A percentile compares a stretch with the other conserved stretches of the same genome.
Conservation (phyloP, 1,139 yeast genomes). For the Nakaseomyces bracarensis region DNA sequence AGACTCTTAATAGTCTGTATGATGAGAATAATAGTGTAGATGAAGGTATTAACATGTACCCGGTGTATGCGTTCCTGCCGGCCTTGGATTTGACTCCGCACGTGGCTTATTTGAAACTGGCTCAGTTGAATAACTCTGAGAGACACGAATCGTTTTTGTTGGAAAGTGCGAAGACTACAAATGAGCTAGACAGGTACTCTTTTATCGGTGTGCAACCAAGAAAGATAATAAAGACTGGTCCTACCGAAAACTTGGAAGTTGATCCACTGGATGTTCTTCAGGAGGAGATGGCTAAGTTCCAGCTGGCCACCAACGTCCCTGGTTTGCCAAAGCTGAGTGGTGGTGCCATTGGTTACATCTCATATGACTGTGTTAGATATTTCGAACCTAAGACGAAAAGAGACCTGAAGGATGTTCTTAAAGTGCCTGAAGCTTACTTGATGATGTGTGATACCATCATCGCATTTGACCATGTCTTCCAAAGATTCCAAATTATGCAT, state of each 20-base stretch:
- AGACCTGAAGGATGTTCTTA: slow-evolving; percentile 62
- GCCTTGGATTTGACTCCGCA: slow-evolving; percentile 82
- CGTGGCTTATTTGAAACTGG: slow-evolving; percentile 76
- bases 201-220: slow-evolving; percentile 83
- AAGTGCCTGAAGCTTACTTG: slow-evolving; percentile 83
- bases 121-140: slow-evolving; percentile 53
- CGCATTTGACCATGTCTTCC: slow-evolving; percentile 90
- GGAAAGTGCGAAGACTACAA: slow-evolving; percentile 85
- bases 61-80: slow-evolving; percentile 66
- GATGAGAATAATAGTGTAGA: slow-evolving; percentile 33
- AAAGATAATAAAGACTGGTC: slow-evolving; percentile 75
- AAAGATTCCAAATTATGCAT: slow-evolving; percentile 81
- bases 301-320: slow-evolving; percentile 61
- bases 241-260: slow-evolving; percentile 46
- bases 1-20: slow-evolving; percentile 41
- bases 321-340: slow-evolving; percentile 84
- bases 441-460: slow-evolving; percentile 87
- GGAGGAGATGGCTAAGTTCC: slow-evolving; percentile 53
- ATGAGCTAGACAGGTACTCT: slow-evolving; percentile 80
- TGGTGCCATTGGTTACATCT: slow-evolving; percentile 92
- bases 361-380: slow-evolving; percentile 92
- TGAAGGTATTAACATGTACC: slow-evolving; percentile 46
- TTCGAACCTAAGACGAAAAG: slow-evolving; percentile 86
- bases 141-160: slow-evolving; percentile 68
- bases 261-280: slow-evolving; percentile 79